phyloP scores from a whole-genome alignment of 345 rosid genomes.

The Eucalyptus sp. region DNA sequence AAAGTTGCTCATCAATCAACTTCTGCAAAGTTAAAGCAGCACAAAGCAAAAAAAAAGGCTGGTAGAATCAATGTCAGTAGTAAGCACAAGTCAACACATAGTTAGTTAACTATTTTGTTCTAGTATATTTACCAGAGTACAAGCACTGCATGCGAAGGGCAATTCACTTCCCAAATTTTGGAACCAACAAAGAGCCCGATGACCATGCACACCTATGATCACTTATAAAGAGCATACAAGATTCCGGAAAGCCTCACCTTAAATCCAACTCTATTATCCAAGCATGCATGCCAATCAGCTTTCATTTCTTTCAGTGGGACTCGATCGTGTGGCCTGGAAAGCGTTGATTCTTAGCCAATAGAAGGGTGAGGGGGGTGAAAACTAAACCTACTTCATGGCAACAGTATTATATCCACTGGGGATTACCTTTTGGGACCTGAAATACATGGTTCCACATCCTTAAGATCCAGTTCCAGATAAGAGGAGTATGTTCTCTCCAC shows the following conservation, averaged over 20 bases:
- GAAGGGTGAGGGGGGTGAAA: background rate
- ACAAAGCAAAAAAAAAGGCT: background rate
- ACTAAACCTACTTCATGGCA: background rate
- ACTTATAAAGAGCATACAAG: background rate
- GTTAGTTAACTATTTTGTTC: background rate
- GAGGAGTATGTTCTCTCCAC: constrained; percentile 52
- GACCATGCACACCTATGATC: background rate
- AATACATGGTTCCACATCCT: constrained; percentile 75
- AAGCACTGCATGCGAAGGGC: background rate
- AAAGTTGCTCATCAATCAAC: background rate
- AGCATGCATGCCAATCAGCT: constrained; percentile 90
- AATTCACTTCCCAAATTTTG: background rate
- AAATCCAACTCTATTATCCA: constrained; percentile 76
- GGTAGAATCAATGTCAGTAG: background rate
- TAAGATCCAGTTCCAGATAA: constrained; percentile 59
- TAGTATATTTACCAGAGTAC: background rate
- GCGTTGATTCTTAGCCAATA: background rate
- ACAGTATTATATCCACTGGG: background rate
- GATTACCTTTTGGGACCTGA: constrained; percentile 79
- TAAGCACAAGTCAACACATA: background rate
- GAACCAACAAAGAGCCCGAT: background rate
- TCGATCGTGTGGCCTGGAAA: constrained; percentile 83
- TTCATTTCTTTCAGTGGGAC: constrained; percentile 86
- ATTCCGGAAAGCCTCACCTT: constrained; percentile 37
- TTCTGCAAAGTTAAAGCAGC: background rate